Conservation (phyloP, 2,329 filamentous ascomycete genomes). For the Fonsecaea monophora region DNA sequence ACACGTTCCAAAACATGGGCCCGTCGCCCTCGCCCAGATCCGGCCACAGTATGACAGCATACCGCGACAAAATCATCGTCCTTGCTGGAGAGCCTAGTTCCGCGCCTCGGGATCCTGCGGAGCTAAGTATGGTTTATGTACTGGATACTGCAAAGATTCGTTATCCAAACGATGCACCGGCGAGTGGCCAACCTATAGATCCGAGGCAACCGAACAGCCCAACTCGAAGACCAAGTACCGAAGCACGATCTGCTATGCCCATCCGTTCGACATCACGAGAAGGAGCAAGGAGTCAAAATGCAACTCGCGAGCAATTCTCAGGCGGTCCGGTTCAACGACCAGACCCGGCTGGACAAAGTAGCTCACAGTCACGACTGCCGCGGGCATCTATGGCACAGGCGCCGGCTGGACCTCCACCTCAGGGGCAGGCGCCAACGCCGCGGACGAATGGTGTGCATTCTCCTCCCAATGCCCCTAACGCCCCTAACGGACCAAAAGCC, state of each 20-base stretch:
- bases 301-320: conserved; percentile 37
- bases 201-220: conserved; percentile 48
- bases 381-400: conserved; percentile 65
- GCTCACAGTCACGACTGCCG: conserved; percentile 63
- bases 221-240: conserved; percentile 53
- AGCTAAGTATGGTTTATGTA: conserved; percentile 87
- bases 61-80: conserved; percentile 90
- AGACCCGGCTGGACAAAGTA: conserved; percentile 39
- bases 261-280: conserved; percentile 52
- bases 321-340: conserved; percentile 40
- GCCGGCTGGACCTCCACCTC: conserved; percentile 68
- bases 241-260: conserved; percentile 51
- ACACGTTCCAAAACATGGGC: conserved; percentile 99
- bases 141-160: conserved; percentile 95
- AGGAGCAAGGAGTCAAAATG: conserved; percentile 48
- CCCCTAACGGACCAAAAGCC: conserved; percentile 26
- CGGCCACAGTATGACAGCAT: conserved; percentile 96
- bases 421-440: conserved; percentile 67
- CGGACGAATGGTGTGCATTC: conserved; percentile 51
- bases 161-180: conserved; percentile 78
- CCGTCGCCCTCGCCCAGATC: conserved; percentile 91
- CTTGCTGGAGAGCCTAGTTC: conserved; percentile 94
- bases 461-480: conserved; percentile 24
- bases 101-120: conserved; percentile 77
- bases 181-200: conserved; percentile 48